A percentile compares a stretch with the other conserved stretches of the same genome.
Conservation (phyloP, 208 protist genomes). For the Tetramitus jugosus region DNA sequence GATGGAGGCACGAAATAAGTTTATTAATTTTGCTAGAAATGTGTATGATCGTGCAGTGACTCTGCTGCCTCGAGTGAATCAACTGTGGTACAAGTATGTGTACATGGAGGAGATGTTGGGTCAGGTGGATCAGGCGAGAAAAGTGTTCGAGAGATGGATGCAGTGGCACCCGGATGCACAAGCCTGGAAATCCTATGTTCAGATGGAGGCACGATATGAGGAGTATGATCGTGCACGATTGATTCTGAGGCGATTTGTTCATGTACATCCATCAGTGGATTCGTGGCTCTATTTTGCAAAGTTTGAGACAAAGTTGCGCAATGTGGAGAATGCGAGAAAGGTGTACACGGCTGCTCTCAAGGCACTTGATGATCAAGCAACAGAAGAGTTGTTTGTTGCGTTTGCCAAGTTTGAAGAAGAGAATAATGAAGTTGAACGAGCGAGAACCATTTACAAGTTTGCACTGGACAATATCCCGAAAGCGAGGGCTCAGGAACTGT, state of each 20-base stretch:
- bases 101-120: conserved; percentile 83
- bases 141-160: conserved; percentile 92
- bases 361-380: conserved; percentile 34
- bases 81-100: conserved; percentile 91
- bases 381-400: conserved; percentile 54
- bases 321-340: conserved; percentile 33
- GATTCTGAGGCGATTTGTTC: conserved; percentile 47
- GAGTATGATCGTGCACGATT: conserved; percentile 34
- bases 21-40: conserved; percentile 92
- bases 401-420: conserved; percentile 77
- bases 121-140: conserved; percentile 62
- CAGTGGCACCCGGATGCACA: conserved; percentile 68
- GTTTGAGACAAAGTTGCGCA: conserved; percentile 61
- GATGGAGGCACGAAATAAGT: conserved; percentile 90
- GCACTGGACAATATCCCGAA: conserved; percentile 56
- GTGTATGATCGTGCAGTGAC: conserved; percentile 90
- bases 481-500: conserved; percentile 52
- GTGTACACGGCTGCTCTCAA: conserved; percentile 33
- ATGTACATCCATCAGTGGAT: conserved; percentile 49
- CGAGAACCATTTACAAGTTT: conserved; percentile 73
- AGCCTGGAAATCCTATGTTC: conserved; percentile 83
- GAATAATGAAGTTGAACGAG: conserved; percentile 53
- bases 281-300: conserved; percentile 73
- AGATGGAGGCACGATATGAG: conserved; percentile 66
- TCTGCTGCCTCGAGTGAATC: conserved; percentile 80